phyloP scores from a whole-genome alignment of 2,329 filamentous ascomycete species.

The Aspergillus pseudoterreus region DNA sequence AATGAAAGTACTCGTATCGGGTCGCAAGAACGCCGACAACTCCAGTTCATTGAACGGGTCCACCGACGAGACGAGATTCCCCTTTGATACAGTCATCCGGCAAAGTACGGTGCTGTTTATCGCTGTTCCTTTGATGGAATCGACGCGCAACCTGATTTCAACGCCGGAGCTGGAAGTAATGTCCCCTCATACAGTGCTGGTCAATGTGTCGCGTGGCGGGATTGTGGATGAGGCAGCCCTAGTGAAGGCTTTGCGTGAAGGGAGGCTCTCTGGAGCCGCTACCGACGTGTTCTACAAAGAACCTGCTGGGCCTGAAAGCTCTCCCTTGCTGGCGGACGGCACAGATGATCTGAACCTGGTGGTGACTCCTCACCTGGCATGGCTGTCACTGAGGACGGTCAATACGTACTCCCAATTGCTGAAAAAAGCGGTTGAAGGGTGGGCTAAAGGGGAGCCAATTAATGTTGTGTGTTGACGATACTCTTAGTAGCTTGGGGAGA shows the following conservation, averaged over 20 bases:
- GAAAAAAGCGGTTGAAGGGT: slow-evolving; percentile 48
- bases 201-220: slow-evolving; percentile 51
- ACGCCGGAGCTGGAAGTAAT: slow-evolving; percentile 43
- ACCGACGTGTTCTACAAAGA: slow-evolving; percentile 51
- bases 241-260: slow-evolving; percentile 42
- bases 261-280: slow-evolving; percentile 47
- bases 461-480: not conserved
- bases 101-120: slow-evolving; percentile 30
- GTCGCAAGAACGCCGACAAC: slow-evolving; percentile 36
- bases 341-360: slow-evolving; percentile 48
- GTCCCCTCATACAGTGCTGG: slow-evolving; percentile 42
- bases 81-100: slow-evolving; percentile 29
- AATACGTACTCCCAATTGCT: slow-evolving; percentile 44
- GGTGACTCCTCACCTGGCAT: slow-evolving; percentile 52
- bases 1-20: slow-evolving; percentile 50
- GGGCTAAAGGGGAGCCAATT: slow-evolving; percentile 29
- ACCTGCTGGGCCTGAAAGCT: slow-evolving; percentile 43
- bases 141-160: slow-evolving; percentile 33
- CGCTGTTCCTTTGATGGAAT: slow-evolving; percentile 26
- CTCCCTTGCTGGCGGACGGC: slow-evolving; percentile 43
- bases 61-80: slow-evolving; percentile 11
- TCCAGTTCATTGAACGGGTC: slow-evolving; percentile 2
- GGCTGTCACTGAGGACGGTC: slow-evolving; percentile 49
- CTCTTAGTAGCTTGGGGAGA: not conserved
- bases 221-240: slow-evolving; percentile 51